These are phyloP conservation scores for Atalantia buxifolia DNA, from an alignment of 345 rosid species.

Conservation along the genomic window DNA sequence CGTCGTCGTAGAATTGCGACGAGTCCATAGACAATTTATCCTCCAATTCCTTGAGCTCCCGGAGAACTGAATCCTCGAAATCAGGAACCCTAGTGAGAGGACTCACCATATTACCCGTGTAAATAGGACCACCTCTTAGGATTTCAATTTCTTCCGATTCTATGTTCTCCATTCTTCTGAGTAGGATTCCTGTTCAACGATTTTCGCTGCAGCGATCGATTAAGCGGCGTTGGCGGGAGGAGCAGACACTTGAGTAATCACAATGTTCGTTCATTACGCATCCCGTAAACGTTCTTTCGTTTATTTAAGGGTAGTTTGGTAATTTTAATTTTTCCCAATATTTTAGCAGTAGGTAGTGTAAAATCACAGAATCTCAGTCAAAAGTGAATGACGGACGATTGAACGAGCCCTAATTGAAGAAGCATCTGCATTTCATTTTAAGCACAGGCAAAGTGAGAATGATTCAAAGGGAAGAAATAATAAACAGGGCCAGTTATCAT, in stretches of 20 bases:
- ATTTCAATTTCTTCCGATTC: conserved; percentile 8
- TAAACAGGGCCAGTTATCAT: neutral
- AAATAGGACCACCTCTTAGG: conserved; percentile 58
- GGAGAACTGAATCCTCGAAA: conserved; percentile 34
- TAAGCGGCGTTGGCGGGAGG: too few species aligned
- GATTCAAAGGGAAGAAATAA: conserved; percentile 32
- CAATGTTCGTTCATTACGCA: too few species aligned
- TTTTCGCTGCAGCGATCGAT: too few species aligned
- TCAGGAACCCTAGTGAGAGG: conserved; percentile 42
- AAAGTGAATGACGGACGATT: neutral
- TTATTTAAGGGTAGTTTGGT: neutral
- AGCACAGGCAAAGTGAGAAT: conserved; percentile 16
- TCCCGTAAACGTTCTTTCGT: too few species aligned
- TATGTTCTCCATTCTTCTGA: neutral
- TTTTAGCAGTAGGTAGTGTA: neutral
- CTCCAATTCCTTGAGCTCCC: conserved; percentile 39
- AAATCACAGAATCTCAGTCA: neutral
- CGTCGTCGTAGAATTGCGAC: conserved; percentile 9
- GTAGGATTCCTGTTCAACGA: neutral
- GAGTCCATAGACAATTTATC: conserved; percentile 30
- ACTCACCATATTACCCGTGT: conserved; percentile 37
- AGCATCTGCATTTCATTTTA: conserved; percentile 18
- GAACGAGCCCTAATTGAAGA: neutral
- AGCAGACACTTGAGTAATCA: too few species aligned
- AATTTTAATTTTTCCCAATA: neutral